These are phyloP conservation scores for Penicillium expansum DNA, from an alignment of 2,329 filamentous ascomycete genomes.

Conservation along the genomic window DNA sequence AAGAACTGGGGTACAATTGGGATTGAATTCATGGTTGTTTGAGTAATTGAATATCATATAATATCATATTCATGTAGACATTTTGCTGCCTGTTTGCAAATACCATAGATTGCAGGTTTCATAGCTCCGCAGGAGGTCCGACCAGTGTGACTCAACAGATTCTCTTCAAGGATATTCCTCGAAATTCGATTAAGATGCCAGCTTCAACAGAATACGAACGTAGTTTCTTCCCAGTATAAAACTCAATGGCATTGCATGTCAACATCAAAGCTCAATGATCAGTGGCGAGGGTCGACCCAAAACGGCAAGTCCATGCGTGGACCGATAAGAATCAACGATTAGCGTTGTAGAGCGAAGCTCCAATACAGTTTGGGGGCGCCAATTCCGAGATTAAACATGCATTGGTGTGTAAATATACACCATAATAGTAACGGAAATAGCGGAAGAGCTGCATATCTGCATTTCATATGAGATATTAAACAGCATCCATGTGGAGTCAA, in stretches of 20 bases:
- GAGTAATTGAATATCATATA: background rate
- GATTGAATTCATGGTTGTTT: background rate
- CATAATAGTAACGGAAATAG: background rate
- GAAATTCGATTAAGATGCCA: background rate
- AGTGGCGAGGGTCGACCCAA: conserved; percentile 15
- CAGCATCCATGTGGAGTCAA: background rate
- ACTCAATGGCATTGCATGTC: background rate
- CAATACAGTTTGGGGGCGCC: background rate
- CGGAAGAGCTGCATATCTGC: conserved; percentile 2
- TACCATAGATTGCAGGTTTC: background rate
- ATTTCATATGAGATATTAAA: background rate
- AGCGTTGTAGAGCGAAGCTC: conserved; percentile 7
- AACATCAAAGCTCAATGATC: background rate
- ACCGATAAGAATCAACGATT: conserved; percentile 17
- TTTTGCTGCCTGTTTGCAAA: background rate
- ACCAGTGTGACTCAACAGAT: background rate
- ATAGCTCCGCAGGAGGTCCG: background rate
- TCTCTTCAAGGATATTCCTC: background rate
- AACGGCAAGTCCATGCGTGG: conserved; percentile 20
- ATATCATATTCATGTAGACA: no score
- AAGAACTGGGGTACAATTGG: conserved; percentile 6
- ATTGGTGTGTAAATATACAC: background rate
- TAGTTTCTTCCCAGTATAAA: background rate
- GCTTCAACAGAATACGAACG: no score
- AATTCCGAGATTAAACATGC: background rate